Evolutionary conservation across 495 filamentous ascomycete species (phyloP).

Genomic region (Penicillium robsamsonii): DNA sequence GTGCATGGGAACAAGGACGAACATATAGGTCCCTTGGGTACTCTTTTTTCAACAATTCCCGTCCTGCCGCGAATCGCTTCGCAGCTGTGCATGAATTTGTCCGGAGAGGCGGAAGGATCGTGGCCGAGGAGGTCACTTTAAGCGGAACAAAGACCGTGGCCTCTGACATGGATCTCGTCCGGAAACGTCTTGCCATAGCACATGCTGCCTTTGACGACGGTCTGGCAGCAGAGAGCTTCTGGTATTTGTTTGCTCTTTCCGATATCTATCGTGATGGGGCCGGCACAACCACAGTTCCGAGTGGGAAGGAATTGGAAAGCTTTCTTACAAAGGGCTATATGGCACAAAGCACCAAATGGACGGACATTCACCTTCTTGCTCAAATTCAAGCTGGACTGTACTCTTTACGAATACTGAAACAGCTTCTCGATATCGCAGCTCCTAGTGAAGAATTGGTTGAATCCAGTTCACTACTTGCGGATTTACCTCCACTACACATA

Average conservation of each 20-base stretch:
- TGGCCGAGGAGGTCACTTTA: slow-evolving; percentile 28
- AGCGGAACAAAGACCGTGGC: slow-evolving; percentile 16
- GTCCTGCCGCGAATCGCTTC: slow-evolving; percentile 18
- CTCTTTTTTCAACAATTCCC: slow-evolving; percentile 47
- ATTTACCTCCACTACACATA: slow-evolving; percentile 36
- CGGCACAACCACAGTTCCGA: slow-evolving; percentile 12
- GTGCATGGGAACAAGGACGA: slow-evolving; percentile 62
- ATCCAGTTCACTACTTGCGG: slow-evolving; percentile 16
- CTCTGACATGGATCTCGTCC: slow-evolving; percentile 16
- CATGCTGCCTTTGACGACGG: slow-evolving; percentile 10
- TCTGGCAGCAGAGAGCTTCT: slow-evolving; percentile 22
- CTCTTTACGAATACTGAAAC: slow-evolving; percentile 62
- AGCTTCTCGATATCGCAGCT: slow-evolving; percentile 43
- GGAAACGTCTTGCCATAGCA: slow-evolving; percentile 20
- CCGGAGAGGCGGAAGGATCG: slow-evolving; percentile 43
- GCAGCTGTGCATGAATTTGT: slow-evolving; percentile 46
- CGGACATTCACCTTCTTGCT: slow-evolving; percentile 60
- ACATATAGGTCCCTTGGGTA: slow-evolving; percentile 57
- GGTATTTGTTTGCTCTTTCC: slow-evolving; percentile 38
- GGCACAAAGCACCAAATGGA: slow-evolving; percentile 47
- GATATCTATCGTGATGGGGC: slow-evolving; percentile 25
- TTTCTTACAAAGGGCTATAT: slow-evolving; percentile 31
- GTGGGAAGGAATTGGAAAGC: slow-evolving; percentile 16
- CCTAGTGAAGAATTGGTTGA: slow-evolving; percentile 4
- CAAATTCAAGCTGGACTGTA: slow-evolving; percentile 63